Conservation (phyloP, 192 early-diverging fungal species). For the Diversispora eburnea region DNA sequence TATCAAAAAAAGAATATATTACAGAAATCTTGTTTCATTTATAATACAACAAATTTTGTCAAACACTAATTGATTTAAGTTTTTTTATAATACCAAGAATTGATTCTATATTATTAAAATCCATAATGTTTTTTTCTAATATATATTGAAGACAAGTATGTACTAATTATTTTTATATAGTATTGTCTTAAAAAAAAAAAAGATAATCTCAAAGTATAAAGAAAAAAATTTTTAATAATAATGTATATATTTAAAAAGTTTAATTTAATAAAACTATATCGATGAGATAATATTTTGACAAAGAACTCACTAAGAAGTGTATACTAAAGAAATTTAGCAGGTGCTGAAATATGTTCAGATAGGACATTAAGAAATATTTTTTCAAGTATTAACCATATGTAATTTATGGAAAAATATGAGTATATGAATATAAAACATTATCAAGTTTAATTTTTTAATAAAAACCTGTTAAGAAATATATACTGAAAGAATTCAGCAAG, state of each 20-base stretch:
- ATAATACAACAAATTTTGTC: slow-evolving; percentile 18
- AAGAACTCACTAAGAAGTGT: slow-evolving; percentile 9
- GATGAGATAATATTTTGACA: slow-evolving; percentile 12
- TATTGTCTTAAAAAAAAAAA: background rate
- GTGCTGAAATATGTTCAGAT: slow-evolving; percentile 2
- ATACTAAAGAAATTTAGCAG: background rate
- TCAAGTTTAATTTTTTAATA: background rate
- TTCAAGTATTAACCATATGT: slow-evolving; percentile 8
- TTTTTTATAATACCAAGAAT: slow-evolving; percentile 5
- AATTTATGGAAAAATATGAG: background rate
- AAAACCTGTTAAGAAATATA: slow-evolving; percentile 2
- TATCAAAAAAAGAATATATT: slow-evolving; percentile 19
- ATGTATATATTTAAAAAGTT: slow-evolving; percentile 1
- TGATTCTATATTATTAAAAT: background rate
- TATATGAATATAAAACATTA: too few relatives aligned
- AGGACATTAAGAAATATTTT: slow-evolving; percentile 4
- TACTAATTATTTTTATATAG: slow-evolving; percentile 5
- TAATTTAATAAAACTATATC: background rate
- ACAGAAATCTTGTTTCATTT: slow-evolving; percentile 23
- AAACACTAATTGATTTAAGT: slow-evolving; percentile 20
- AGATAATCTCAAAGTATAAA: background rate
- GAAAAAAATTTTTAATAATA: background rate
- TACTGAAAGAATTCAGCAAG: background rate
- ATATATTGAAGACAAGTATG: slow-evolving; percentile 11
- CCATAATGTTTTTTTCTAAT: background rate